These are phyloP conservation scores for Evernia prunastri DNA, from an alignment of 495 filamentous ascomycete species.

Conservation along the genomic window DNA sequence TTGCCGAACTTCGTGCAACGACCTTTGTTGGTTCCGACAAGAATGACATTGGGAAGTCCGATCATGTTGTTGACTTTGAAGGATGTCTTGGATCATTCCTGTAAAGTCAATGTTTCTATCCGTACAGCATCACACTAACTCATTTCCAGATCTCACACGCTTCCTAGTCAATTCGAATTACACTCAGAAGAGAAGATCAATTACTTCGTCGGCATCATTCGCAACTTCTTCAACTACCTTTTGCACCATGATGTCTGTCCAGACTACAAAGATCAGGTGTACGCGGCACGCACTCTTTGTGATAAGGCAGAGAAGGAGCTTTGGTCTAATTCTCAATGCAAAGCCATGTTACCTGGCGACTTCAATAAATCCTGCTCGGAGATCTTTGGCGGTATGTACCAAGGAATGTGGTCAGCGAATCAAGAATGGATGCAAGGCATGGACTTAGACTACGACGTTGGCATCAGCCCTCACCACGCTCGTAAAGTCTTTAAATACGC, in stretches of 20 bases:
- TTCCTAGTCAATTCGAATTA: slow-evolving; percentile 40
- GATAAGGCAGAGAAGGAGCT: slow-evolving; percentile 61
- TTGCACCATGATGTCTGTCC: slow-evolving; percentile 77
- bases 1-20: slow-evolving; percentile 54
- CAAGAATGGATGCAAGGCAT: slow-evolving; percentile 34
- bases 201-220: slow-evolving; percentile 53
- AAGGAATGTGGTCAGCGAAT: slow-evolving; percentile 30
- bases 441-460: slow-evolving; percentile 24
- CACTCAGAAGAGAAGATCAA: slow-evolving; percentile 45
- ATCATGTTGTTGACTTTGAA: slow-evolving; percentile 77
- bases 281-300: slow-evolving; percentile 60
- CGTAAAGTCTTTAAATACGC: slow-evolving; percentile 41
- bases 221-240: slow-evolving; percentile 86
- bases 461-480: slow-evolving; percentile 37
- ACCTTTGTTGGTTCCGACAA: slow-evolving; percentile 46
- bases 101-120: slow-evolving; percentile 39
- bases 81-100: slow-evolving; percentile 71
- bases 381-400: slow-evolving; percentile 50
- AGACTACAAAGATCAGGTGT: slow-evolving; percentile 63
- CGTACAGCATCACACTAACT: background rate
- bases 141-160: slow-evolving; percentile 40
- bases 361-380: slow-evolving; percentile 66
- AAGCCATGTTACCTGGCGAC: slow-evolving; percentile 53
- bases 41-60: slow-evolving; percentile 36
- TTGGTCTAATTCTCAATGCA: slow-evolving; percentile 45